phyloP scores from a whole-genome alignment of 139 green algal species.

The Picochlorum sp. region DNA sequence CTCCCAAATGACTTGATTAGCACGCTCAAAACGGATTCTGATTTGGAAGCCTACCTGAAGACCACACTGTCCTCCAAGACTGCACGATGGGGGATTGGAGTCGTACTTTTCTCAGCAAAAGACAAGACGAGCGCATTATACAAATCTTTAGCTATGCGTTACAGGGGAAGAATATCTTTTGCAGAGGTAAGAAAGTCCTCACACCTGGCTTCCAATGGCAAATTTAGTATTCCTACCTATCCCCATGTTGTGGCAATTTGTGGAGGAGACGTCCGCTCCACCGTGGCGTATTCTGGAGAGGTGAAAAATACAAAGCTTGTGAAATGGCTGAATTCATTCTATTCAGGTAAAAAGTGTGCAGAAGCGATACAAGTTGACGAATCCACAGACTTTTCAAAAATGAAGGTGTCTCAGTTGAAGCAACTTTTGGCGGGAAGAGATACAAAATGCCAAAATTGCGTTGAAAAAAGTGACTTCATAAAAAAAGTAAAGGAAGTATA shows the following conservation, averaged over 20 bases:
- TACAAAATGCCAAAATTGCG: conserved; percentile 50
- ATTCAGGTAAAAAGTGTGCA: conserved; percentile 50
- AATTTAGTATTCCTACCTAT: conserved; percentile 17
- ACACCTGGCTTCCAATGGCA: conserved; percentile 11
- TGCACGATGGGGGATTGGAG: conserved; percentile 47
- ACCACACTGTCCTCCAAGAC: conserved; percentile 3
- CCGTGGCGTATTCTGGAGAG: conserved; percentile 20
- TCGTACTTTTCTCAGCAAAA: conserved; percentile 70
- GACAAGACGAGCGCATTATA: conserved; percentile 27
- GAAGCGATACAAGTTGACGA: conserved; percentile 40
- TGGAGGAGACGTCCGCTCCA: conserved; percentile 39
- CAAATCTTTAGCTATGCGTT: conserved; percentile 42
- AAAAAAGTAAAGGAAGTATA: conserved; percentile 27
- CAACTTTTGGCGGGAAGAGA: conserved; percentile 47
- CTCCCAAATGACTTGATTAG: conserved; percentile 43
- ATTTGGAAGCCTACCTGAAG: conserved; percentile 24
- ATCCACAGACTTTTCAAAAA: conserved; percentile 44
- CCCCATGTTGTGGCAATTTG: conserved; percentile 57
- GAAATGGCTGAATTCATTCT: conserved; percentile 49
- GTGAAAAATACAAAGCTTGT: conserved; percentile 56
- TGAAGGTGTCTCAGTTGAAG: conserved; percentile 63
- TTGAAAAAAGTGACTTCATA: conserved; percentile 68
- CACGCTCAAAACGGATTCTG: conserved; percentile 7
- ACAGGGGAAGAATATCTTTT: conserved; percentile 46
- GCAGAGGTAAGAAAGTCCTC: conserved; percentile 25